Evolutionary conservation across 345 rosid species (phyloP).

Genomic region (Pseudoturritis turrita): DNA sequence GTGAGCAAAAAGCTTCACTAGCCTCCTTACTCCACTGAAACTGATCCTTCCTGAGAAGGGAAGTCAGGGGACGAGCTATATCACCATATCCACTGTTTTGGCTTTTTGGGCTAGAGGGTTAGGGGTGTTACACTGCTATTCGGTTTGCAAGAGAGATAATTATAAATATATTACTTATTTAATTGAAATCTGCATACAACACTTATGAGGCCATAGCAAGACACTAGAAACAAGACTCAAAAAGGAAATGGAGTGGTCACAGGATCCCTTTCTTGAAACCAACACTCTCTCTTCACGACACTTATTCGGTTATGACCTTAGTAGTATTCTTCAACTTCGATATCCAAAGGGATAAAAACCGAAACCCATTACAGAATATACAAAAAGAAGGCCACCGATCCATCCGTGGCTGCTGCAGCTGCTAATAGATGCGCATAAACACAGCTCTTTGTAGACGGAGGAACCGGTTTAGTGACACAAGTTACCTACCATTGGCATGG

Average conservation of each 20-base stretch:
- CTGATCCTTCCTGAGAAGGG: no score
- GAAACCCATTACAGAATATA: conserved; percentile 19
- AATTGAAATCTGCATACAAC: conserved; percentile 14
- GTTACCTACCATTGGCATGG: conserved; percentile 28
- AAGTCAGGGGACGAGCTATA: no score
- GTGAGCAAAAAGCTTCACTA: no score
- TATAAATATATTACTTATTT: conserved; percentile 8
- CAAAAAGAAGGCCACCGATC: conserved; percentile 2
- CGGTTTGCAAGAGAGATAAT: no score
- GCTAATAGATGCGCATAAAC: conserved; percentile 47
- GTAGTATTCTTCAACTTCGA: neutral
- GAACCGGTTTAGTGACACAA: conserved; percentile 29
- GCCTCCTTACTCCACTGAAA: no score
- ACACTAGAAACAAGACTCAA: conserved; percentile 3
- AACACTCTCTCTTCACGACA: neutral
- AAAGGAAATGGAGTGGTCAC: neutral
- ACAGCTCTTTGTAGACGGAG: conserved; percentile 68
- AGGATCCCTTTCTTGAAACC: conserved; percentile 8
- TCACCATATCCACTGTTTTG: no score
- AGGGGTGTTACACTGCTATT: no score
- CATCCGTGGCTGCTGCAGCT: conserved; percentile 46
- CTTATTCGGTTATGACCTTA: conserved; percentile 7
- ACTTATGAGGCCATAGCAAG: conserved; percentile 3
- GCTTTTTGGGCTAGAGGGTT: no score
- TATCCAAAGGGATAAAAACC: neutral